These are phyloP conservation scores for Micractinium sp. DNA, from an alignment of 139 green algal species.

Conservation along the genomic window DNA sequence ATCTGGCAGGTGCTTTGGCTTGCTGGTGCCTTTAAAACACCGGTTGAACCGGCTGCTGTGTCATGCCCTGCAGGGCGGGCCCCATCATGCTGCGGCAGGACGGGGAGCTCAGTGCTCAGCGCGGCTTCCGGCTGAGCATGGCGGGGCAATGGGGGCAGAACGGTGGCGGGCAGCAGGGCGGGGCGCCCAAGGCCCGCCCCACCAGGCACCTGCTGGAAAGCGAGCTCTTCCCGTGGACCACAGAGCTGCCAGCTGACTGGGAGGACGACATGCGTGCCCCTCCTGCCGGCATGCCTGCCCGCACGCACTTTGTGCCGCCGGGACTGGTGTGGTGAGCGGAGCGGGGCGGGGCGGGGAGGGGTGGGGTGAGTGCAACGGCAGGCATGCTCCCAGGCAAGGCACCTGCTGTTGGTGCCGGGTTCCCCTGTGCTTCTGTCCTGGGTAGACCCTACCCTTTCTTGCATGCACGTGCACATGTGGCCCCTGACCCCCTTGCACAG, in stretches of 20 bases:
- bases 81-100: background rate
- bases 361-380: too few relatives aligned
- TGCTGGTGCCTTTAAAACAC: too few relatives aligned
- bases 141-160: background rate
- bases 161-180: background rate
- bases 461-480: background rate
- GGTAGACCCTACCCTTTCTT: background rate
- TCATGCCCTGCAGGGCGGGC: background rate
- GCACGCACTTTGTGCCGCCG: conserved; percentile 14
- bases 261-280: background rate
- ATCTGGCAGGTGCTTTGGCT: too few relatives aligned
- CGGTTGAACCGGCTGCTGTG: too few relatives aligned
- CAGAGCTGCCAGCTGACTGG: too few relatives aligned
- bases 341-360: background rate
- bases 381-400: too few relatives aligned
- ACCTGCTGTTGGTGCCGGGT: background rate
- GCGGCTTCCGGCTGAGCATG: background rate
- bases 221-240: too few relatives aligned
- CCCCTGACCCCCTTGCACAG: background rate
- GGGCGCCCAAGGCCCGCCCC: too few relatives aligned
- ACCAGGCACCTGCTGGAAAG: too few relatives aligned
- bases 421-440: background rate
- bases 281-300: background rate
- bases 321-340: conserved; percentile 19
- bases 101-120: background rate